Base-by-base conservation (phyloP, 306 rosid species). In the Morella rubra region DNA sequence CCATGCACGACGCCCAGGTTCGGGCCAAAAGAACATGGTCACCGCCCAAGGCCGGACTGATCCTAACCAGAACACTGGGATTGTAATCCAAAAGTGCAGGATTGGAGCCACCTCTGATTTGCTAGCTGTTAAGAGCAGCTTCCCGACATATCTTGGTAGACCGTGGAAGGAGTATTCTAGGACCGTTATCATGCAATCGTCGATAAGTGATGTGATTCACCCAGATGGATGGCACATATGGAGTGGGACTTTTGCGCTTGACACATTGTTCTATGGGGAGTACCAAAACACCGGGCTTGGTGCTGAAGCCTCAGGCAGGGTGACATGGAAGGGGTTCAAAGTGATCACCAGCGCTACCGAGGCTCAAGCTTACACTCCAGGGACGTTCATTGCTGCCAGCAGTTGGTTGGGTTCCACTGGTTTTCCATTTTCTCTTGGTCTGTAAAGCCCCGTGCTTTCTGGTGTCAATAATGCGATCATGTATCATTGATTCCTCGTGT, bases 161-260 rank as follows among this genome's bases (percentile, higher is more conserved):
- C 98, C 98, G 2, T 95, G 98, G 98, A 91, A 95, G 86, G 84
- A 78, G 19, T 95, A 95, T 53, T 92, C 97, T 0, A 89, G 97
- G 66, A 95, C 98, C 5, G 96, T 95, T 71, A 44, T 92, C 4
- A 85, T 95, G 91, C 90, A 90, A 7, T 67, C 86, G 0, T 24
- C 40, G 0, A 92, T 95, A 1, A 78, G 87, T 37, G 83, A 95
- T 52, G 88, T 90, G 41, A 92, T 95, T 44, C 52, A 84, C 51
- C 92, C 97, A 1, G 87, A 44, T 5, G 98, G 98, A 12, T 95
- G 98, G 98, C 80, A 73, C 60, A 84, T 79, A 22, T 95, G 98
- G 98, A 5, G 5, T 41, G 98, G 96, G 2, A 71, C 72, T n/a
- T 95, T 95, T 76, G 98, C 97, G 4, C 84, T 95, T 42, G 5